Evolutionary conservation across 73 alveolate genomes (phyloP).

Genomic region (Stentor roeselii): DNA sequence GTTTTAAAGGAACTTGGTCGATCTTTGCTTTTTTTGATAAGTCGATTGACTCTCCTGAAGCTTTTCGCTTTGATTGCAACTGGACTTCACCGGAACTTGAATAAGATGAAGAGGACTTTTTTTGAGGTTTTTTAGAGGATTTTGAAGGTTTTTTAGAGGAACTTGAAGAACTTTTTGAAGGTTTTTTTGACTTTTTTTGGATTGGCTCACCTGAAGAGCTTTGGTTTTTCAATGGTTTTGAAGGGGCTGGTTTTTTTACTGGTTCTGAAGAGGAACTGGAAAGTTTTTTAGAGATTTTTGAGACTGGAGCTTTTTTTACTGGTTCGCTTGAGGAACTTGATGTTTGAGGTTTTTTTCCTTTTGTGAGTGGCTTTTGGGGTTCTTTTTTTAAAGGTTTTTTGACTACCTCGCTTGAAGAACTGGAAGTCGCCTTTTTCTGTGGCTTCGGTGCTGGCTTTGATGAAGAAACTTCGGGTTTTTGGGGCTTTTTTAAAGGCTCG

Average conservation of each 20-base stretch:
- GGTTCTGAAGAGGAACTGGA: not conserved
- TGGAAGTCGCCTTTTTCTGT: not conserved
- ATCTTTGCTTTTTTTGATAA: too few relatives aligned
- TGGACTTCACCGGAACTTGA: not conserved
- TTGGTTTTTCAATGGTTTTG: not conserved
- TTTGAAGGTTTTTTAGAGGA: not conserved
- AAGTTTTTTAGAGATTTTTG: not conserved
- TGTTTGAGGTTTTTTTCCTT: not conserved
- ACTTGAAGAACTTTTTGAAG: not conserved
- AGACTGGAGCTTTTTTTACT: not conserved
- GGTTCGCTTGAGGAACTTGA: not conserved
- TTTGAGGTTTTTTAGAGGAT: not conserved
- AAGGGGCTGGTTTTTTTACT: not conserved
- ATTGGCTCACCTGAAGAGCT: too few relatives aligned
- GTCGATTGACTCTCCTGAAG: not conserved
- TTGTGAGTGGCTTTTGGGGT: not conserved
- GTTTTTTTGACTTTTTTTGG: not conserved
- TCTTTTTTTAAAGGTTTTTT: not conserved
- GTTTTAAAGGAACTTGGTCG: too few relatives aligned
- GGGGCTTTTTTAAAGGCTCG: not conserved
- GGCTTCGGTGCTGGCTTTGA: not conserved
- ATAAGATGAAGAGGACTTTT: not conserved
- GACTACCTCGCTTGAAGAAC: not conserved
- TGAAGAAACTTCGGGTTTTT: not conserved
- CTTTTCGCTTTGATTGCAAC: not conserved